Evolutionary conservation across 768 basidiomycete species (phyloP).

Genomic region (Russula dissimulans): DNA sequence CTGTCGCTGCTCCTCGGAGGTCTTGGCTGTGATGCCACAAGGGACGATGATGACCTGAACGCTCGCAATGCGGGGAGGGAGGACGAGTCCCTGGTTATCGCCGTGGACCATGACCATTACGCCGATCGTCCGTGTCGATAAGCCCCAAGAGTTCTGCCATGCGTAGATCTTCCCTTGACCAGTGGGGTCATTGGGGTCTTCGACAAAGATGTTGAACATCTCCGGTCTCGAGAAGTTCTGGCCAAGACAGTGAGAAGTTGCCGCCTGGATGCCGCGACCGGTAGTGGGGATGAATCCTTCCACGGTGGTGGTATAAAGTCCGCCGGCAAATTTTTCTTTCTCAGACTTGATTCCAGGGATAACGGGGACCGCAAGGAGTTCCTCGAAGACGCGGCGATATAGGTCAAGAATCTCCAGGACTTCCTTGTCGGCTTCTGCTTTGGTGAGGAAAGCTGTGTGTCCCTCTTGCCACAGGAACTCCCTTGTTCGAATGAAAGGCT

Average conservation of each 20-base stretch:
- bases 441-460: constrained; percentile 89
- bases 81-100: constrained; percentile 93
- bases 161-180: constrained; percentile 67
- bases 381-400: constrained; percentile 92
- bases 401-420: constrained; percentile 92
- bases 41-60: constrained; percentile 89
- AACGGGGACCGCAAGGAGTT: constrained; percentile 94
- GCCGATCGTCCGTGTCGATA: constrained; percentile 92
- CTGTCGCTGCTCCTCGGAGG: constrained; percentile 54
- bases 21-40: constrained; percentile 87
- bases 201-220: constrained; percentile 98
- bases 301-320: constrained; percentile 94
- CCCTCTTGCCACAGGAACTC: constrained; percentile 99
- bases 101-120: constrained; percentile 99
- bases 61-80: constrained; percentile 94
- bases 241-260: constrained; percentile 95
- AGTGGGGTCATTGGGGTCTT: constrained; percentile 75
- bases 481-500: constrained; percentile 97
- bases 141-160: constrained; percentile 99
- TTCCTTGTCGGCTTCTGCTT: constrained; percentile 83
- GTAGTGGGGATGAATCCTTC: constrained; percentile 98
- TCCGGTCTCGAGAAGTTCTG: constrained; percentile 94
- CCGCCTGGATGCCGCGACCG: constrained; percentile 95
- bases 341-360: constrained; percentile 96
- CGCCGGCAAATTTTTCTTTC: constrained; percentile 99